Percentiles rank a stretch among this genome's conserved stretches.
phyloP scores from a whole-genome alignment of 495 filamentous ascomycete genomes.

The Hypoxylon lenormandii region DNA sequence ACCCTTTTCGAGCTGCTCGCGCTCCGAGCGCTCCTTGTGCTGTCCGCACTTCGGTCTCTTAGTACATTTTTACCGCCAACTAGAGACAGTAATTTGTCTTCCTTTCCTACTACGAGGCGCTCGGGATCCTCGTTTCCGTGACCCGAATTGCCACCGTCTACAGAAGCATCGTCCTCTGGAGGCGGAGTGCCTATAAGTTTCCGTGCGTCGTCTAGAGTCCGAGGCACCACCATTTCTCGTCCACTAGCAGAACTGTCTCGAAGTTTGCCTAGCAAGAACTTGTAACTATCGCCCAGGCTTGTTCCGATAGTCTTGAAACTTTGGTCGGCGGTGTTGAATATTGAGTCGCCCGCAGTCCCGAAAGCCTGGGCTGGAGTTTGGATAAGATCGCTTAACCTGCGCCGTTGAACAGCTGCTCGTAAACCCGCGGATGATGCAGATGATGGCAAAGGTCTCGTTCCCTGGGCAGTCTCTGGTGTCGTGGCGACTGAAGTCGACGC shows the following conservation, averaged over 20 bases:
- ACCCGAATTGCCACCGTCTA: constrained; percentile 60
- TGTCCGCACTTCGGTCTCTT: constrained; percentile 82
- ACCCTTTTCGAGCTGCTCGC: constrained; percentile 68
- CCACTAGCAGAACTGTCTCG: constrained; percentile 71
- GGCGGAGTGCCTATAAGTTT: constrained; percentile 82
- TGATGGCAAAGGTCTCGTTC: constrained; percentile 56
- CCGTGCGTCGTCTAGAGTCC: constrained; percentile 90
- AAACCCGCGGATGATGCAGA: constrained; percentile 55
- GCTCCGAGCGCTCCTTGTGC: constrained; percentile 67
- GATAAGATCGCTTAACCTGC: constrained; percentile 84
- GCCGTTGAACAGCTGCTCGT: constrained; percentile 62
- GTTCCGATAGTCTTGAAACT: constrained; percentile 88
- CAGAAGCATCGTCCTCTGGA: constrained; percentile 65
- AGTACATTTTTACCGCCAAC: constrained; percentile 69
- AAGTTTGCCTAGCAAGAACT: constrained; percentile 89
- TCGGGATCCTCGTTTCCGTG: constrained; percentile 57
- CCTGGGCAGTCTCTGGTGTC: constrained; percentile 53
- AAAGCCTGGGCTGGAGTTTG: constrained; percentile 82
- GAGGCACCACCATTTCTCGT: constrained; percentile 71
- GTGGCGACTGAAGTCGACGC: constrained; percentile 51
- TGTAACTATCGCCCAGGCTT: constrained; percentile 89
- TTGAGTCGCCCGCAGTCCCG: constrained; percentile 82
- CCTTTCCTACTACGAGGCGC: constrained; percentile 53
- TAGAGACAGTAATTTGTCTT: constrained; percentile 71
- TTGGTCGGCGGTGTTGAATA: constrained; percentile 88